A percentile compares a stretch with the other conserved stretches of the same genome.
phyloP scores from a whole-genome alignment of 2,329 filamentous ascomycete species.

The Stagonosporopsis chrysanthemi region DNA sequence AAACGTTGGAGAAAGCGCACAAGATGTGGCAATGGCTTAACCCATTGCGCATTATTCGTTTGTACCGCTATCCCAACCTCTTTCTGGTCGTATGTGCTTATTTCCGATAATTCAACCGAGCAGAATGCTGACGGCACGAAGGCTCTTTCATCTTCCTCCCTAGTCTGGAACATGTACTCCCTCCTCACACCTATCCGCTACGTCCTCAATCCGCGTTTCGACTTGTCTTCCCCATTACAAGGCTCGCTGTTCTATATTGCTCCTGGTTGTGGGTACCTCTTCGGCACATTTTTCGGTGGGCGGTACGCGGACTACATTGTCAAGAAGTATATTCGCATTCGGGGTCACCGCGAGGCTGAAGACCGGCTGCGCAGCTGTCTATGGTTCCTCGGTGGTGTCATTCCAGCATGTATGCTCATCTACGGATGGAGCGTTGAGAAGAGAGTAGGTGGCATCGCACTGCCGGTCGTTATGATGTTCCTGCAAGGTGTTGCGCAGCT shows the following conservation, averaged over 20 bases:
- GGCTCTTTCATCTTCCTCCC: slow-evolving; percentile 65
- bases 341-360: slow-evolving; percentile 69
- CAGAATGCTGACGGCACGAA: slow-evolving; percentile 14
- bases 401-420: slow-evolving; percentile 70
- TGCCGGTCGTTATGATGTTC: slow-evolving; percentile 77
- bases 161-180: slow-evolving; percentile 80
- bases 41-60: slow-evolving; percentile 67
- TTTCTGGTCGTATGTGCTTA: slow-evolving; percentile 52
- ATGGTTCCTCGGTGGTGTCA: slow-evolving; percentile 63
- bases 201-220: slow-evolving; percentile 76
- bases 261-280: slow-evolving; percentile 72
- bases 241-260: slow-evolving; percentile 77
- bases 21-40: slow-evolving; percentile 71
- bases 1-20: slow-evolving; percentile 57
- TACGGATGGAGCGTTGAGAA: slow-evolving; percentile 72
- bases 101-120: neutral
- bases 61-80: slow-evolving; percentile 75
- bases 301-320: slow-evolving; percentile 73
- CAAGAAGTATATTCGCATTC: slow-evolving; percentile 68
- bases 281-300: slow-evolving; percentile 75
- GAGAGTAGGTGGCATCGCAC: slow-evolving; percentile 61
- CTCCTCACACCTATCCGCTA: slow-evolving; percentile 75
- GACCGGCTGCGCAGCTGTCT: slow-evolving; percentile 67
- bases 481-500: slow-evolving; percentile 76
- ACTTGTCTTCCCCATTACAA: slow-evolving; percentile 70